Evolutionary conservation across 768 basidiomycete genomes (phyloP), one percentile per base, ranked within the genome.

Genomic region (Lepiota brunneoincarnata): DNA sequence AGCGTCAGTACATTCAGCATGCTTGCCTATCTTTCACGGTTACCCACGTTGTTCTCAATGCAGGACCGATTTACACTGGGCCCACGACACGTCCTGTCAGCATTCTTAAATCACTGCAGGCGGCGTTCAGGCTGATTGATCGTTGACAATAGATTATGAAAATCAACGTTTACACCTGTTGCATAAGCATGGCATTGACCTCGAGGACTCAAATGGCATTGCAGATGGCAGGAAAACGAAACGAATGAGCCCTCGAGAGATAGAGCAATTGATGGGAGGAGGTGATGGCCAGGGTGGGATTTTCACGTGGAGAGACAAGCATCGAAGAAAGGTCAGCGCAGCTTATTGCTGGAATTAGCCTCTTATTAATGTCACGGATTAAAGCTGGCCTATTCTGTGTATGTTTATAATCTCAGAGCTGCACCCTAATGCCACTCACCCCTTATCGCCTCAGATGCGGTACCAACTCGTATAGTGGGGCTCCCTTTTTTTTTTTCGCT

Each of bases 271-370:
- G 59, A 90, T 93, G 89, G 89, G 90, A 54, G 81, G 87, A 45
- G 89, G 84, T 37, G 83, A 90, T 60, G 92, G 89, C 2, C 79
- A 86, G 64, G 81, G 84, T 48, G 91, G 92, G 20, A 73, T 98
- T 57, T 91, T 98, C 67, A 98, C 95, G 42, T 98, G 93, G 93
- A 77, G 95, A 58, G 96, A 98, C 67, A 91, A 89, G 75, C 88
- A 96, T 67, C 76, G 94, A 61, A 82, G 90, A 70, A 93, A 93
- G 83, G 86, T 95, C 56, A 59, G 62, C 64, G 59, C 64, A 64
- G 45, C 34, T 53, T 49, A 20, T 55, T 63, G 67, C 58, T 61
- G 54, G 59, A 62, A 59, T 58, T 46, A 61, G 55, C 51, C 61
- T 57, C n/a, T 58, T 50, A 48, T 53, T 60, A 39, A 56, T 54